Evolutionary conservation across 2,329 filamentous ascomycete genomes (phyloP).

Genomic region (Cladorrhinum sp.): DNA sequence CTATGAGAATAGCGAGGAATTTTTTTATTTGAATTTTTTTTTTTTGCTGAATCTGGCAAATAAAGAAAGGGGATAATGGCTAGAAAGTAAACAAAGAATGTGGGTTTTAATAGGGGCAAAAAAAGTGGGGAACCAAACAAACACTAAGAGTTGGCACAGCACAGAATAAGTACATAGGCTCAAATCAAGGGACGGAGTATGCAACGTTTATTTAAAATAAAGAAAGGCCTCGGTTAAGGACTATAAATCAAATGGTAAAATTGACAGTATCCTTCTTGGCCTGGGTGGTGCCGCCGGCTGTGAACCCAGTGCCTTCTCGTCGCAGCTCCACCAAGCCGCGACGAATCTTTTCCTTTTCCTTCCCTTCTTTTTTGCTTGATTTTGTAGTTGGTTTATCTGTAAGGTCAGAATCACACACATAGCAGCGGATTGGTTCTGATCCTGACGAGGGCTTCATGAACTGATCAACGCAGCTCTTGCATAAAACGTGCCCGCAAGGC

Average conservation of each 20-base stretch:
- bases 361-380: slow-evolving; percentile 44
- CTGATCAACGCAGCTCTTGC: slow-evolving; percentile 76
- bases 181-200: too few species aligned
- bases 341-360: slow-evolving; percentile 55
- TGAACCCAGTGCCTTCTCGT: slow-evolving; percentile 89
- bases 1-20: too few species aligned
- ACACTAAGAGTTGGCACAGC: too few species aligned
- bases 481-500: slow-evolving; percentile 89
- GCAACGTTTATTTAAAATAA: too few species aligned
- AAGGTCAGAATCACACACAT: slow-evolving; percentile 82
- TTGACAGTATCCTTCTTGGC: slow-evolving; percentile 76
- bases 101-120: too few species aligned
- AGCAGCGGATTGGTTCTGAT: slow-evolving; percentile 59
- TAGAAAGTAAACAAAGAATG: too few species aligned
- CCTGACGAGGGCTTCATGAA: slow-evolving; percentile 66
- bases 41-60: too few species aligned
- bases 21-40: too few species aligned
- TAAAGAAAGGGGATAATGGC: too few species aligned
- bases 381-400: slow-evolving; percentile 39
- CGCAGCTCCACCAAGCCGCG: slow-evolving; percentile 75
- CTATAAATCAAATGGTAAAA: slow-evolving; percentile 44
- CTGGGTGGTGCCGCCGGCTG: slow-evolving; percentile 77
- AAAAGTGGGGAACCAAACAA: too few species aligned
- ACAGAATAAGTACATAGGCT: too few species aligned
- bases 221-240: not conserved